Percentiles rank a stretch among this genome's conserved stretches.
Conservation (phyloP, 768 basidiomycete species). For the Leccinum pellstonianum region DNA sequence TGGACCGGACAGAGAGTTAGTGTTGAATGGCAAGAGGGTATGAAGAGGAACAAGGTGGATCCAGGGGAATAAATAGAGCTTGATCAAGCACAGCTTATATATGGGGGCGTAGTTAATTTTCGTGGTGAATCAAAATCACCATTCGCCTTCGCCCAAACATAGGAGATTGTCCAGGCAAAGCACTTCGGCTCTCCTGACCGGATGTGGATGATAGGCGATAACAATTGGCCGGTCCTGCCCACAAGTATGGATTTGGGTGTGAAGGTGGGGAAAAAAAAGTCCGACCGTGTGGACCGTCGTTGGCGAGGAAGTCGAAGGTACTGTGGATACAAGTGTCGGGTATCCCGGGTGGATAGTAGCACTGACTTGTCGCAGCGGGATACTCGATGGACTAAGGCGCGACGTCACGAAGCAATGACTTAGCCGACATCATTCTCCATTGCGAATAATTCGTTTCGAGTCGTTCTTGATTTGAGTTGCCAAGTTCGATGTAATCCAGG, state of each 20-base stretch:
- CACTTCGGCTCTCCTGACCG: constrained; percentile 11
- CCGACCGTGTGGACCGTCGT: not conserved
- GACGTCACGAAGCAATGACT: not conserved
- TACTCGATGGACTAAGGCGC: not conserved
- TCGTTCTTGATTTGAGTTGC: no score
- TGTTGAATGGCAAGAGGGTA: not conserved
- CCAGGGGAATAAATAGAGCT: not conserved
- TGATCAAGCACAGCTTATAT: constrained; percentile 8
- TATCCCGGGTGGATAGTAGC: no score
- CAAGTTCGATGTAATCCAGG: no score
- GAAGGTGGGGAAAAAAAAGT: constrained; percentile 2
- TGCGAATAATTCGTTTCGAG: not conserved
- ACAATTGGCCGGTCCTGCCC: not conserved
- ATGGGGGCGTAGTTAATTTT: not conserved
- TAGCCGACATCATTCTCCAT: not conserved
- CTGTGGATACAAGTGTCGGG: not conserved
- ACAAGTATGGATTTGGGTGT: constrained; percentile 2
- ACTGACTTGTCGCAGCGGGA: not conserved
- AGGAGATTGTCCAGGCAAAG: constrained; percentile 10
- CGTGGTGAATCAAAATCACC: constrained; percentile 10
- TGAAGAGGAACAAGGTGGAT: not conserved
- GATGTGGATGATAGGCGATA: constrained; percentile 6
- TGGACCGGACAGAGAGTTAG: not conserved
- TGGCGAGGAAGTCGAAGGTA: not conserved
- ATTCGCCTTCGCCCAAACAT: not conserved